phyloP scores from a whole-genome alignment of 306 rosid species.

The Senna tora region DNA sequence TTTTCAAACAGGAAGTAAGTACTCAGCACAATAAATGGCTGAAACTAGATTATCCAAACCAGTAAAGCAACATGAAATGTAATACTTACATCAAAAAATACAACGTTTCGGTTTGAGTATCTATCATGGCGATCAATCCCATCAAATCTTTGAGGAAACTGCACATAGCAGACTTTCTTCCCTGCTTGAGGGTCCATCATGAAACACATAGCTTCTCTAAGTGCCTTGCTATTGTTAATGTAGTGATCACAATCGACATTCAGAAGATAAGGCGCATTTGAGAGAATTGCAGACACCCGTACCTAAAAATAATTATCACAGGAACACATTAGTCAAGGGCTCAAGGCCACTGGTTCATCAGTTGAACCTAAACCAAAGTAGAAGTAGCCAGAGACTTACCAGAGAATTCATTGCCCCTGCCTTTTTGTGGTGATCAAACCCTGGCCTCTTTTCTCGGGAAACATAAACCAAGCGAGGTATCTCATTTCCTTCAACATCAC shows the following conservation, averaged over 20 bases:
- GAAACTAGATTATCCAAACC: conserved; percentile 1
- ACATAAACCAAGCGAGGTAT: conserved; percentile 75
- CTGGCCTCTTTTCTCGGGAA: conserved; percentile 84
- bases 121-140: conserved; percentile 84
- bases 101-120: conserved; percentile 84
- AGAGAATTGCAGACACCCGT: conserved; percentile 69
- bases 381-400: conserved; percentile 41
- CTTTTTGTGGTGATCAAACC: conserved; percentile 82
- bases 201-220: conserved; percentile 87
- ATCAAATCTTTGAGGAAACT: conserved; percentile 85
- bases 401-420: conserved; percentile 88
- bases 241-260: conserved; percentile 87
- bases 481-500: conserved; percentile 72
- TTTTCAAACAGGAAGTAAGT: conserved; percentile 33
- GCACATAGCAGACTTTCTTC: conserved; percentile 80
- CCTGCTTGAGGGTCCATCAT: conserved; percentile 88
- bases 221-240: conserved; percentile 84
- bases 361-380: not conserved
- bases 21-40: conserved; percentile 1
- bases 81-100: conserved; percentile 72
- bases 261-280: conserved; percentile 77
- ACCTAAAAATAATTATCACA: conserved; percentile 47
- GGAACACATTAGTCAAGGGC: not conserved
- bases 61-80: conserved; percentile 12
- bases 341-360: not conserved